Percentiles rank a stretch among this genome's conserved stretches.
These are phyloP conservation scores for Imleria badia DNA, from an alignment of 768 basidiomycete genomes.

Conservation along the genomic window DNA sequence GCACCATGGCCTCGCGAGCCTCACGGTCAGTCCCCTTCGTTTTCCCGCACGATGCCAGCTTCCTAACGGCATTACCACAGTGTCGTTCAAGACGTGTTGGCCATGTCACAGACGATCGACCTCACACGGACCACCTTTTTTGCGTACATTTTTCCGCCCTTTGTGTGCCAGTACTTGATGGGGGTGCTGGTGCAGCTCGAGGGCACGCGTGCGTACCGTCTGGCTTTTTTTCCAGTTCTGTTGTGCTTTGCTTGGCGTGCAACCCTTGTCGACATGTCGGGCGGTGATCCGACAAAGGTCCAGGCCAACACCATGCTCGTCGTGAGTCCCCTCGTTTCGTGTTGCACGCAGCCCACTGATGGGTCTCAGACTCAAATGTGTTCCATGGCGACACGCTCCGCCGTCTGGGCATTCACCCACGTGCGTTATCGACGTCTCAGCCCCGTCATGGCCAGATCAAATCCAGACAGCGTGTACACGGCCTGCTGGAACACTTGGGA, in stretches of 20 bases:
- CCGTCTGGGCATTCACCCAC: slow-evolving; percentile 22
- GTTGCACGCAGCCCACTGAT: background rate
- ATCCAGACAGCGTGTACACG: slow-evolving; percentile 1
- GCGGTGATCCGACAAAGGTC: slow-evolving; percentile 10
- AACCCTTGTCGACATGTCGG: slow-evolving; percentile 22
- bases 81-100: background rate
- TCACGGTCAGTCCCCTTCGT: background rate
- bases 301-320: slow-evolving; percentile 17
- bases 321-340: slow-evolving; percentile 14
- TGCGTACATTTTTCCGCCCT: slow-evolving; percentile 41
- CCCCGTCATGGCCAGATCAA: background rate
- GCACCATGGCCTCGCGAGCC: background rate
- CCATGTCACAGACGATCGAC: background rate
- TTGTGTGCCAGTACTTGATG: slow-evolving; percentile 49
- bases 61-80: background rate
- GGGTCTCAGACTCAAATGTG: slow-evolving; percentile 14
- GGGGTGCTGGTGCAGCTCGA: slow-evolving; percentile 53
- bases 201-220: slow-evolving; percentile 41
- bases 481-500: slow-evolving; percentile 31
- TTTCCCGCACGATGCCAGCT: background rate
- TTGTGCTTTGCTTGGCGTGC: slow-evolving; percentile 46
- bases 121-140: slow-evolving; percentile 26
- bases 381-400: slow-evolving; percentile 14
- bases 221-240: slow-evolving; percentile 49
- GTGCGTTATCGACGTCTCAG: slow-evolving; percentile 13